Evolutionary conservation across 2,329 filamentous ascomycete species (phyloP).

Genomic region (Pseudogymnoascus sp.): DNA sequence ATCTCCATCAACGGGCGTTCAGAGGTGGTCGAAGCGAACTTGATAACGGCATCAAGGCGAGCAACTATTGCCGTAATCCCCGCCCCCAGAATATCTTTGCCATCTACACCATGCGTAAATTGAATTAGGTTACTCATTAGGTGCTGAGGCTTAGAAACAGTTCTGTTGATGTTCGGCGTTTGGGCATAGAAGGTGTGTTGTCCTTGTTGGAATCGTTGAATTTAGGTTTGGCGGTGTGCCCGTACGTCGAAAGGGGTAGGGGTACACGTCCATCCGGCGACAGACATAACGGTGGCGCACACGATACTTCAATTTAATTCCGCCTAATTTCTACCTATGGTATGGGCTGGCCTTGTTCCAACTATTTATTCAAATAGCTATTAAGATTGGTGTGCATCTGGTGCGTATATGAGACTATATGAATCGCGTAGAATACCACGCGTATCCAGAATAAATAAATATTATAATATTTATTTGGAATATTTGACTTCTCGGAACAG

Average conservation of each 20-base stretch:
- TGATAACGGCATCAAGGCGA: neutral
- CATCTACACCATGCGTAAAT: neutral
- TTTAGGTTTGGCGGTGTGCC: neutral
- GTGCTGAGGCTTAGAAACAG: neutral
- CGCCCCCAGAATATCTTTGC: neutral
- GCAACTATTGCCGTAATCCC: neutral
- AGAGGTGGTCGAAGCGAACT: neutral
- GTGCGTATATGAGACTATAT: neutral
- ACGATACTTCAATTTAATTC: neutral
- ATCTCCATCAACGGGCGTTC: neutral
- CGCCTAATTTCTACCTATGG: neutral
- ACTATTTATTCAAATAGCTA: neutral
- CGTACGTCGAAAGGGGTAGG: neutral
- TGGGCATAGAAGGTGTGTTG: neutral
- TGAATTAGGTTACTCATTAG: neutral
- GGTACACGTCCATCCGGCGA: neutral
- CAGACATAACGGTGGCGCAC: neutral
- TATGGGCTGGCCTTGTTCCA: neutral
- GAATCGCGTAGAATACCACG: neutral
- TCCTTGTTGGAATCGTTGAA: neutral
- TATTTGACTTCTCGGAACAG: neutral
- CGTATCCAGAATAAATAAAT: neutral
- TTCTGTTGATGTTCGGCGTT: neutral
- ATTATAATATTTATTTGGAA: neutral
- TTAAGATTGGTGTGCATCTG: neutral